Evolutionary conservation across 1,284 basidiomycete species (phyloP).

Genomic region (Microbotryum intermedium): DNA sequence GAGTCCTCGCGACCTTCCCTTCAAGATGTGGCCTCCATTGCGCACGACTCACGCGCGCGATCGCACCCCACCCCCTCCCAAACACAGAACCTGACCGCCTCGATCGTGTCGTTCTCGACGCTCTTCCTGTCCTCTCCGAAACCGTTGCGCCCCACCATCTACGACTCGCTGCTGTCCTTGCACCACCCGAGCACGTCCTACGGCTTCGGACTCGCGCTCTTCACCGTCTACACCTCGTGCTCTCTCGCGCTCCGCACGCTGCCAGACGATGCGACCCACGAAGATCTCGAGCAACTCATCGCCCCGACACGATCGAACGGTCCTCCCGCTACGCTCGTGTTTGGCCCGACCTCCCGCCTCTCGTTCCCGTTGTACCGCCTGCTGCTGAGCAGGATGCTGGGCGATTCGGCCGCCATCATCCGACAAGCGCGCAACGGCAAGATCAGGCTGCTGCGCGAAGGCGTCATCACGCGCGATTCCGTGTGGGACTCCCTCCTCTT

Average conservation of each 20-base stretch:
- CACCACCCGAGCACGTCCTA: constrained; percentile 26
- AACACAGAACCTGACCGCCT: constrained; percentile 21
- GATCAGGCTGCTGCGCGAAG: constrained; percentile 23
- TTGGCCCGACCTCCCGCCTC: constrained; percentile 9
- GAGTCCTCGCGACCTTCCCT: no score
- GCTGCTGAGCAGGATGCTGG: constrained; percentile 19
- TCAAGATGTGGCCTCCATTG: no score
- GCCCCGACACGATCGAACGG: not conserved
- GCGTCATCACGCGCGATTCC: constrained; percentile 22
- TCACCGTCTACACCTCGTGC: constrained; percentile 13
- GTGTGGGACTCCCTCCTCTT: constrained; percentile 30
- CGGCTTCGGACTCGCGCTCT: constrained; percentile 26
- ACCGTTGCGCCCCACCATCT: constrained; percentile 11
- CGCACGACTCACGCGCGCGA: no score
- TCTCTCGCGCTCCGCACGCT: constrained; percentile 11
- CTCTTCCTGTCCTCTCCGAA: constrained; percentile 22
- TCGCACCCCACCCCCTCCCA: no score
- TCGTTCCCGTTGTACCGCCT: constrained; percentile 14
- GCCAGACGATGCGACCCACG: not conserved
- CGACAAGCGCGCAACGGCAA: constrained; percentile 24
- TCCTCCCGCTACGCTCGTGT: constrained; percentile 17
- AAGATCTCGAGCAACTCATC: constrained; percentile 2
- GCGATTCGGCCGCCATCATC: constrained; percentile 21
- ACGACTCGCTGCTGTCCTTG: constrained; percentile 15
- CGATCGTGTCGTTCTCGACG: constrained; percentile 23